A percentile compares a stretch with the other conserved stretches of the same genome.
phyloP scores from a whole-genome alignment of 306 rosid genomes.

The Sindora glabra region DNA sequence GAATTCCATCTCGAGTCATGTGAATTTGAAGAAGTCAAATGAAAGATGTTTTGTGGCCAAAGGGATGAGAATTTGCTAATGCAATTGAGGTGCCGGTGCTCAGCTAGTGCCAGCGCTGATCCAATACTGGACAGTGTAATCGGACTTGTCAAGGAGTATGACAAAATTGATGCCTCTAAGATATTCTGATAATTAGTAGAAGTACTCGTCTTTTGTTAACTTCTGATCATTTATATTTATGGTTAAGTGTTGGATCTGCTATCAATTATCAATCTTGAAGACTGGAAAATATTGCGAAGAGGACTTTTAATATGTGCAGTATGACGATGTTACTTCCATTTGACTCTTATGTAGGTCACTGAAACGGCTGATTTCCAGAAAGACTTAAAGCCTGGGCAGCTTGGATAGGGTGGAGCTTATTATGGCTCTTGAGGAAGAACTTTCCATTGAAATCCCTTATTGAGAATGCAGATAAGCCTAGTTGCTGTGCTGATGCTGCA shows the following conservation, averaged over 20 bases:
- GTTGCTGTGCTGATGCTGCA: slow-evolving; percentile 69
- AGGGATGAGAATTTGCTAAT: slow-evolving; percentile 21
- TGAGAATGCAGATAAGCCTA: slow-evolving; percentile 68
- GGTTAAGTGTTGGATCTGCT: not conserved
- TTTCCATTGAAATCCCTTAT: slow-evolving; percentile 76
- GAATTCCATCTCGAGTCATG: slow-evolving; percentile 47
- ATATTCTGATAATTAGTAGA: too few species aligned
- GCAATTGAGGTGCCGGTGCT: slow-evolving; percentile 27
- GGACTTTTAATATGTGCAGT: too few species aligned
- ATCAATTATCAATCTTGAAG: not conserved
- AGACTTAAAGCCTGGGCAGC: slow-evolving; percentile 74
- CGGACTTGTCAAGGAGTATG: slow-evolving; percentile 53
- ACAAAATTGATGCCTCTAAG: slow-evolving; percentile 53
- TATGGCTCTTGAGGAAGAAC: slow-evolving; percentile 74
- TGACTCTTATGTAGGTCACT: slow-evolving; percentile 46
- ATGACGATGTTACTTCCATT: not conserved
- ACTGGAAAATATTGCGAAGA: not conserved
- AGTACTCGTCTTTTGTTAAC: too few species aligned
- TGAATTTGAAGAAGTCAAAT: slow-evolving; percentile 36
- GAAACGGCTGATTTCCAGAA: slow-evolving; percentile 76
- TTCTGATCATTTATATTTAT: too few species aligned
- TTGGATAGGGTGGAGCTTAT: slow-evolving; percentile 76
- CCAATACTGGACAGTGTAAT: slow-evolving; percentile 43
- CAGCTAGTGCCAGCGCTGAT: slow-evolving; percentile 32
- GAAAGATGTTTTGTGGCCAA: slow-evolving; percentile 20